A percentile compares a stretch with the other conserved stretches of the same genome.
These are phyloP conservation scores for Russula sp. DNA, from an alignment of 768 basidiomycete genomes.

Conservation along the genomic window DNA sequence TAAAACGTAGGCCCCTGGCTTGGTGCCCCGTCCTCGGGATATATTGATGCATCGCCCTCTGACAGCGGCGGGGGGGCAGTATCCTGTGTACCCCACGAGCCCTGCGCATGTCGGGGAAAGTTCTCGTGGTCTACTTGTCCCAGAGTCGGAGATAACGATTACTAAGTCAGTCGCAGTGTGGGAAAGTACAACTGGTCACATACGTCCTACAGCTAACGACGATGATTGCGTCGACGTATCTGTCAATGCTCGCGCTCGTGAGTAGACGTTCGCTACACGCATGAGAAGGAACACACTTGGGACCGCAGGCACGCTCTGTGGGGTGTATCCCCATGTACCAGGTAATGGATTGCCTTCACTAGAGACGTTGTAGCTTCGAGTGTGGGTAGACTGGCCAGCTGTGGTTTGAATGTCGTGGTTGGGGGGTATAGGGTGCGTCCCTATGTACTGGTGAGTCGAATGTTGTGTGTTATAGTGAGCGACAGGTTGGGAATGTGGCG, in stretches of 20 bases:
- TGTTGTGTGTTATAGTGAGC: background rate
- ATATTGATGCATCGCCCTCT: too few species aligned
- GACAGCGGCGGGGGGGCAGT: too few species aligned
- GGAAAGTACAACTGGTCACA: background rate
- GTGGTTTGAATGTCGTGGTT: too few species aligned
- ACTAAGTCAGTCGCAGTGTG: background rate
- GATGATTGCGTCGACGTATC: background rate
- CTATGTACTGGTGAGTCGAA: background rate
- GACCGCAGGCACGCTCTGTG: background rate
- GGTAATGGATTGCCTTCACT: background rate
- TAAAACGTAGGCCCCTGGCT: too few species aligned
- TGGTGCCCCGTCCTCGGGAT: too few species aligned
- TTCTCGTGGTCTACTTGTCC: background rate
- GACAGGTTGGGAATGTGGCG: too few species aligned
- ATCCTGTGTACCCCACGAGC: too few species aligned
- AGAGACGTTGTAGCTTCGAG: background rate
- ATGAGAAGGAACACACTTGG: slow-evolving; percentile 1
- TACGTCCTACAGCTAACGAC: background rate
- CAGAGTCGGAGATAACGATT: background rate
- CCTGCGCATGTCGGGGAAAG: background rate
- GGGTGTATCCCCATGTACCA: background rate
- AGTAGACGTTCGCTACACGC: background rate
- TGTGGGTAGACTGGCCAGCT: too few species aligned
- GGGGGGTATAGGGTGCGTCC: too few species aligned
- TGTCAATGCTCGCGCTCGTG: background rate